phyloP scores from a whole-genome alignment of 805 yeast genomes.

The Candida piceae region DNA sequence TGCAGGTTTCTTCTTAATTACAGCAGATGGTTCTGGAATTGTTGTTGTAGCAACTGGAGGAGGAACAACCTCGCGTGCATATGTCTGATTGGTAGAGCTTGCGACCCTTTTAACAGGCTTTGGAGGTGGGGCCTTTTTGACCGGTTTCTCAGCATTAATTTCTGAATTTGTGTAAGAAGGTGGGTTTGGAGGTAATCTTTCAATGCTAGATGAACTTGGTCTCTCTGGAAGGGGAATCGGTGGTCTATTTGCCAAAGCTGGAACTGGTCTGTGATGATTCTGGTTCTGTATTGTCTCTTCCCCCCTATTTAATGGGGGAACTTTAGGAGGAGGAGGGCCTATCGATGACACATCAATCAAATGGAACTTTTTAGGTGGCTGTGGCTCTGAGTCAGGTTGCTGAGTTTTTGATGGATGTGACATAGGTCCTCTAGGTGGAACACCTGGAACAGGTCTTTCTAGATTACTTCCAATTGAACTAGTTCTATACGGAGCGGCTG shows the following conservation, averaged over 20 bases:
- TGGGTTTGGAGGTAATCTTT: conserved; percentile 6
- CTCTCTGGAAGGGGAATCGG: not conserved
- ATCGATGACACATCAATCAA: conserved; percentile 15
- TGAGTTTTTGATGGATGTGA: conserved; percentile 1
- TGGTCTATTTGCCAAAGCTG: conserved; percentile 1
- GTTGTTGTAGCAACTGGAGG: no score
- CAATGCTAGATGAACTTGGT: not conserved
- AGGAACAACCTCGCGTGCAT: not conserved
- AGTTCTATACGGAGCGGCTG: conserved; percentile 2
- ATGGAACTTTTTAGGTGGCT: conserved; percentile 12
- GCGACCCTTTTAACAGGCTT: conserved; percentile 12
- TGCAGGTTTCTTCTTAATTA: conserved; percentile 5
- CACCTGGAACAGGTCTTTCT: conserved; percentile 1
- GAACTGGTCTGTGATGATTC: not conserved
- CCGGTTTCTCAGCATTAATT: not conserved
- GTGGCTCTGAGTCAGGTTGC: conserved; percentile 1
- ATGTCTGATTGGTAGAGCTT: no score
- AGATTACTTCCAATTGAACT: conserved; percentile 1
- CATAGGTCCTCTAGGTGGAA: conserved; percentile 1
- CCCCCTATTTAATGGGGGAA: conserved; percentile 7
- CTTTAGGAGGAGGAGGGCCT: conserved; percentile 20
- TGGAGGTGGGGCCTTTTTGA: conserved; percentile 14
- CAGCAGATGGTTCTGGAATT: no score
- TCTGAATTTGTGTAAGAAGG: not conserved
- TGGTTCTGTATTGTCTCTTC: conserved; percentile 1